Percentiles rank a stretch among this genome's conserved stretches.
Evolutionary conservation across 1,284 basidiomycete species (phyloP).

Genomic region (Ustanciosporium gigantosporum): DNA sequence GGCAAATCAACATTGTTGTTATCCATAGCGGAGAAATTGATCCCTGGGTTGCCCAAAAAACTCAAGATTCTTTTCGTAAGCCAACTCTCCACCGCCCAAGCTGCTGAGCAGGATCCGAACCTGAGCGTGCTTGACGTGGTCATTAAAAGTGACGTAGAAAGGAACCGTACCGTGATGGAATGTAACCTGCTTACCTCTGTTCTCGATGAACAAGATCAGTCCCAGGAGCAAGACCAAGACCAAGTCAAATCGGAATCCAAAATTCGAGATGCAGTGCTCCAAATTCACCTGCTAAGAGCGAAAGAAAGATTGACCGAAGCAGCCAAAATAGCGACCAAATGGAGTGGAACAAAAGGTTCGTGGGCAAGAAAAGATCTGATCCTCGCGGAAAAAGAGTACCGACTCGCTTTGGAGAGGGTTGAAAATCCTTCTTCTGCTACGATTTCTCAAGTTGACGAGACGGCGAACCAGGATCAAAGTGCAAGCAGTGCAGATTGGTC

Average conservation of each 20-base stretch:
- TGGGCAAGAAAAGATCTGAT: slow-evolving; percentile 69
- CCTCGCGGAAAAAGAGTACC: slow-evolving; percentile 55
- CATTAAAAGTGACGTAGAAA: slow-evolving; percentile 60
- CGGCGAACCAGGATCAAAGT: not conserved
- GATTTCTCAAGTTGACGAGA: not conserved
- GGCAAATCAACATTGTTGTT: slow-evolving; percentile 66
- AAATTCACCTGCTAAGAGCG: slow-evolving; percentile 54
- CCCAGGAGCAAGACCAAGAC: too few species aligned
- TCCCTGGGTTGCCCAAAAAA: slow-evolving; percentile 66
- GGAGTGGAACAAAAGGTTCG: slow-evolving; percentile 69
- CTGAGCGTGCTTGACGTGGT: slow-evolving; percentile 60
- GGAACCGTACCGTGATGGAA: slow-evolving; percentile 51
- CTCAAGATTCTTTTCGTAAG: slow-evolving; percentile 67
- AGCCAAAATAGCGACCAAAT: slow-evolving; percentile 66
- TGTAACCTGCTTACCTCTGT: slow-evolving; percentile 52
- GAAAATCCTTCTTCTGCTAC: too few species aligned
- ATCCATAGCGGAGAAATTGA: slow-evolving; percentile 64
- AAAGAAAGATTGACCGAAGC: slow-evolving; percentile 64
- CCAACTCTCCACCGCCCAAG: slow-evolving; percentile 62
- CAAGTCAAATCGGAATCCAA: too few species aligned
- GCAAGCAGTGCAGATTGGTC: slow-evolving; percentile 43
- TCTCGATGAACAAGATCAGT: slow-evolving; percentile 53
- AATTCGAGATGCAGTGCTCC: slow-evolving; percentile 45
- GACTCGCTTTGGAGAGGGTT: slow-evolving; percentile 43
- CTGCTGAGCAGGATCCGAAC: slow-evolving; percentile 6